Base-by-base conservation (phyloP, 1,284 basidiomycete species). In the Sporisorium exsertum region DNA sequence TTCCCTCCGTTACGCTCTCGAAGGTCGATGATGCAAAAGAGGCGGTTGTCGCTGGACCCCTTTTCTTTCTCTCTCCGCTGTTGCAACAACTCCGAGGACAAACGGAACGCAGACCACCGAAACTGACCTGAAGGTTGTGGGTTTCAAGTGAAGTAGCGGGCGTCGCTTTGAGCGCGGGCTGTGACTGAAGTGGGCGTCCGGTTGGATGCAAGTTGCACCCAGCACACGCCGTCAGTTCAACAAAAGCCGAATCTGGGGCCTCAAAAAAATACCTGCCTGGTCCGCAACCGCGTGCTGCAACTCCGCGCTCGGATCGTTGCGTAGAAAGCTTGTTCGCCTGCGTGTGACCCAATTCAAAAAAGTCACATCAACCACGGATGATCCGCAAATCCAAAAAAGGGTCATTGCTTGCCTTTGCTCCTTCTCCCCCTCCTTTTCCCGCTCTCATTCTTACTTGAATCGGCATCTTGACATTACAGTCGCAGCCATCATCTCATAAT, bases 341-440 rank as follows among this genome's bases (percentile, higher is more conserved):
- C 49, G 49, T 50, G 49, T 32, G 27, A 20, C 27, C 5, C 16
- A n/a, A 5, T 40, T 18, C 15, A 18, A 50, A 32, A 49, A 49
- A 32, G 49, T 50, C n/a, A n/a, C 27, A 29, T 49, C 47, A 15
- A 47, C 45, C 45, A 24, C 45, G 47, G 27, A 49, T 49, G 47
- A n/a, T 32, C 49, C 49, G 49, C 29, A 50, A 27, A 26, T 33
- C 12, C 40, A 12, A 50, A 16, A 50, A 32, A 29, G 16, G 16
- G 47, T 49, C 49, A 20, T 50, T 24, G 29, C 29, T n/a, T n/a
- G n/a, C 49, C 40, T 20, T 20, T 3, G 6, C 29, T 32, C 18
- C 27, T 20, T 29, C 20, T 18, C 8, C 27, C 26, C 16, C 47
- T 29, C 26, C 26, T 29, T 18, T 8, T 40, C 37, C n/a, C 40